Evolutionary conservation across 495 filamentous ascomycete species (phyloP).

Genomic region (Cudoniella acicularis): DNA sequence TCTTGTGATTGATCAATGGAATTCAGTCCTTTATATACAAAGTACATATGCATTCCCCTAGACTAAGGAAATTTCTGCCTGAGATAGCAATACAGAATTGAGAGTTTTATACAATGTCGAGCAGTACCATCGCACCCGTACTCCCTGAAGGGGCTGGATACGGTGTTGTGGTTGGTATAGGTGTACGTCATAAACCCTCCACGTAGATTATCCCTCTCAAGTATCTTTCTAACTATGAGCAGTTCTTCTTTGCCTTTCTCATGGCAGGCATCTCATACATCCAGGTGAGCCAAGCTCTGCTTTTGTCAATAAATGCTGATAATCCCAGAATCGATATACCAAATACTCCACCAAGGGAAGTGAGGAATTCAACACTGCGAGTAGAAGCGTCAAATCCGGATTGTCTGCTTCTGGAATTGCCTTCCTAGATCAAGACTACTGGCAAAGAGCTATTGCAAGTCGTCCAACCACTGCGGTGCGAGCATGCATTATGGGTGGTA

Average conservation of each 20-base stretch:
- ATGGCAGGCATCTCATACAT: conserved; percentile 3
- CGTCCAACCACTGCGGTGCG: conserved; percentile 80
- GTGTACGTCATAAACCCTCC: too few relatives aligned
- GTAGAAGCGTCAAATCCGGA: conserved; percentile 43
- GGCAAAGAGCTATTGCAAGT: conserved; percentile 93
- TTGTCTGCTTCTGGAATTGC: conserved; percentile 48
- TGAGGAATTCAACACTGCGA: conserved; percentile 50
- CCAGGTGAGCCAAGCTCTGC: not conserved
- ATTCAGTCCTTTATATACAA: too few relatives aligned
- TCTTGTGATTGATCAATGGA: too few relatives aligned
- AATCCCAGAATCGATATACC: conserved; percentile 45
- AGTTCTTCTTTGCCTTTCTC: conserved; percentile 5
- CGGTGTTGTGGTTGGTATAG: not conserved
- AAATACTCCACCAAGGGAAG: conserved; percentile 39
- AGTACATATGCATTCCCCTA: too few relatives aligned
- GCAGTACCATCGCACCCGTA: conserved; percentile 13
- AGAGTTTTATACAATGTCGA: not conserved
- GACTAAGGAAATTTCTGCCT: too few relatives aligned
- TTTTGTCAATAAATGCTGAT: conserved; percentile 21
- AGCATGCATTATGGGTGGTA: conserved; percentile 85
- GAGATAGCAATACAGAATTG: too few relatives aligned
- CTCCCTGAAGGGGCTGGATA: conserved; percentile 19
- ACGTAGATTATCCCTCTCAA: conserved; percentile 54
- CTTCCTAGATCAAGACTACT: conserved; percentile 53
- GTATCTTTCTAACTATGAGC: not conserved